Evolutionary conservation across 2,329 filamentous ascomycete genomes (phyloP).

Genomic region (Talaromyces rugulosus): DNA sequence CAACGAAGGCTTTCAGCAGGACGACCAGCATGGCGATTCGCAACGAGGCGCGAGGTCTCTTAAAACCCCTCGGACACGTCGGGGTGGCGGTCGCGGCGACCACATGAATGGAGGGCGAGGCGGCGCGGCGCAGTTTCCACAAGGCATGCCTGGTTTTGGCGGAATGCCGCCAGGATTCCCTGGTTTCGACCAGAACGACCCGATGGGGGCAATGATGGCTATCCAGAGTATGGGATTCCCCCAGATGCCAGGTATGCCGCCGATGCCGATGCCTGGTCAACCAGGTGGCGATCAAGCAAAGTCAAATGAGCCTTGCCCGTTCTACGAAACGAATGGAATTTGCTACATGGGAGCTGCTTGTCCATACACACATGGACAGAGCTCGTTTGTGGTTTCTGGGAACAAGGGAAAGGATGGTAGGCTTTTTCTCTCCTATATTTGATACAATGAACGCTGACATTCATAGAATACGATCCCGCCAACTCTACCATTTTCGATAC

Average conservation of each 20-base stretch:
- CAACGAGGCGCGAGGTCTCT: slow-evolving; percentile 42
- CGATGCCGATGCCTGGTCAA: slow-evolving; percentile 33
- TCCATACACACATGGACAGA: slow-evolving; percentile 53
- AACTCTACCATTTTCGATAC: slow-evolving; percentile 42
- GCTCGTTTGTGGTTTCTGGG: slow-evolving; percentile 34
- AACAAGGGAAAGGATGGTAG: slow-evolving; percentile 33
- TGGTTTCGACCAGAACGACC: slow-evolving; percentile 53
- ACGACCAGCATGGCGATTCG: slow-evolving; percentile 39
- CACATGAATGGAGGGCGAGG: slow-evolving; percentile 29
- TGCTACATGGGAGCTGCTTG: slow-evolving; percentile 55
- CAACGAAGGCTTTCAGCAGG: slow-evolving; percentile 47
- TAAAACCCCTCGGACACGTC: slow-evolving; percentile 41
- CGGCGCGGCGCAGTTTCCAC: slow-evolving; percentile 25
- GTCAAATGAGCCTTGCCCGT: slow-evolving; percentile 46
- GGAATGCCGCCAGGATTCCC: slow-evolving; percentile 45
- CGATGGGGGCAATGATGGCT: slow-evolving; percentile 51
- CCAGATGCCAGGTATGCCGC: slow-evolving; percentile 44
- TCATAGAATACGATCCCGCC: slow-evolving; percentile 52
- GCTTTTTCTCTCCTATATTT: slow-evolving; percentile 4
- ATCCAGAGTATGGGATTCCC: slow-evolving; percentile 52
- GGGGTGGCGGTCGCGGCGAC: slow-evolving; percentile 39
- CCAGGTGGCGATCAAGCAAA: slow-evolving; percentile 28
- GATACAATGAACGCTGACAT: background rate
- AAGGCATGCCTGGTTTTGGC: slow-evolving; percentile 28
- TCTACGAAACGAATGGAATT: slow-evolving; percentile 58